phyloP scores from a whole-genome alignment of 2,329 filamentous ascomycete genomes.

The Apiospora pterosperma region DNA sequence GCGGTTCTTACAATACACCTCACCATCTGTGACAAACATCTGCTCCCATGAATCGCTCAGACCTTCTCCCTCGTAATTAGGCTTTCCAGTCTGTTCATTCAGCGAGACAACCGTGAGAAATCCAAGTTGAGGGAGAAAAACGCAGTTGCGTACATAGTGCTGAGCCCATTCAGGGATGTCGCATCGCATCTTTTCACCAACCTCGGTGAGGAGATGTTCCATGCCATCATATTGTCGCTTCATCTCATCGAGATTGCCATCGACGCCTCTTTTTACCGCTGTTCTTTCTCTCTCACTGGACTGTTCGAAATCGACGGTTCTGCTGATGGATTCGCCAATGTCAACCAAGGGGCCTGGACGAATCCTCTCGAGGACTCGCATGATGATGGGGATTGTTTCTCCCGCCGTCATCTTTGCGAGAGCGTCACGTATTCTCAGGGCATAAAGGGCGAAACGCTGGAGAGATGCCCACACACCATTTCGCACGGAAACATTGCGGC shows the following conservation, averaged over 20 bases:
- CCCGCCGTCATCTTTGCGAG: conserved; percentile 55
- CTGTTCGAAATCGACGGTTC: conserved; percentile 76
- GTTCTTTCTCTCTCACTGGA: conserved; percentile 70
- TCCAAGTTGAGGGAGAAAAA: conserved; percentile 88
- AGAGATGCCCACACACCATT: conserved; percentile 73
- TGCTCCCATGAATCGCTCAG: conserved; percentile 66
- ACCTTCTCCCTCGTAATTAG: conserved; percentile 61
- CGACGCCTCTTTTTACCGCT: conserved; percentile 69
- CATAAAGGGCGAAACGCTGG: conserved; percentile 65
- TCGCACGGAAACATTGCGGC: conserved; percentile 49
- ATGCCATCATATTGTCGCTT: conserved; percentile 78
- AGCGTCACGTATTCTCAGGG: conserved; percentile 65
- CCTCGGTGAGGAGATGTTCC: conserved; percentile 65
- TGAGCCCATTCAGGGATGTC: conserved; percentile 59
- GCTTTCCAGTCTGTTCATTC: conserved; percentile 54
- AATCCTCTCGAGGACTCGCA: conserved; percentile 58
- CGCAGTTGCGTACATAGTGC: conserved; percentile 64
- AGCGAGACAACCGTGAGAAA: conserved; percentile 76
- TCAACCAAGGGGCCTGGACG: conserved; percentile 56
- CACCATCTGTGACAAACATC: conserved; percentile 68
- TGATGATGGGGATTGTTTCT: conserved; percentile 47
- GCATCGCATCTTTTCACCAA: conserved; percentile 60
- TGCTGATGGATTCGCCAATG: conserved; percentile 68
- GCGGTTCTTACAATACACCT: conserved; percentile 82
- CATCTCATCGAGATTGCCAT: conserved; percentile 71